A percentile compares a stretch with the other conserved stretches of the same genome.
These are phyloP conservation scores for Hyphopichia homilentoma DNA, from an alignment of 805 yeast genomes.

Conservation along the genomic window DNA sequence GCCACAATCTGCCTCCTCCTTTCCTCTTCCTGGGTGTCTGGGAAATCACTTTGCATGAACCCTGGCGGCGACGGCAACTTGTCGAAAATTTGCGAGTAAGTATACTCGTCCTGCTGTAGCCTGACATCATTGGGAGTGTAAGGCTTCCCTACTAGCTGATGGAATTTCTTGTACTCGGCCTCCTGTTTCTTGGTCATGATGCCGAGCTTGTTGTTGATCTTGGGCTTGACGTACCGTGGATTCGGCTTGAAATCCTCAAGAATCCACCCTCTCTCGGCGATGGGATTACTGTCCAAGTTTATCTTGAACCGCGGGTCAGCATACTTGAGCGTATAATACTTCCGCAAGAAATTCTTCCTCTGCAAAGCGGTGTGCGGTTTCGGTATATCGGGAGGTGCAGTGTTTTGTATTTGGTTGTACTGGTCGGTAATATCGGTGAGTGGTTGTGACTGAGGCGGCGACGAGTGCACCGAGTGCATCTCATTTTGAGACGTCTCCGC, in stretches of 20 bases:
- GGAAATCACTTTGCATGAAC: constrained; percentile 36
- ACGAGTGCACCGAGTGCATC: constrained; percentile 7
- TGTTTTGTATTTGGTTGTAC: neutral
- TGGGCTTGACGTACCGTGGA: constrained; percentile 16
- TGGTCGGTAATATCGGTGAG: constrained; percentile 1
- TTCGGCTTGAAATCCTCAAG: constrained; percentile 34
- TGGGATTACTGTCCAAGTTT: constrained; percentile 28
- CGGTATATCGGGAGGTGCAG: too few species aligned
- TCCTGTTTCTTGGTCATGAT: constrained; percentile 19
- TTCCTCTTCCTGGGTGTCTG: constrained; percentile 27
- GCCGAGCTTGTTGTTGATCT: constrained; percentile 10
- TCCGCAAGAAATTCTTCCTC: constrained; percentile 24
- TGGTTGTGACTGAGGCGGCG: constrained; percentile 2
- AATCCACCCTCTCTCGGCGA: constrained; percentile 33
- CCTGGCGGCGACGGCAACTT: constrained; percentile 39
- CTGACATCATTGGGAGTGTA: constrained; percentile 1
- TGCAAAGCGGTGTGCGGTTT: constrained; percentile 26
- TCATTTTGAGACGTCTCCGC: neutral
- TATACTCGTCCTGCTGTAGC: constrained; percentile 15
- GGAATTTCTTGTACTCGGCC: constrained; percentile 11
- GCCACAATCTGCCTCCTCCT: constrained; percentile 16
- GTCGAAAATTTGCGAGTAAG: constrained; percentile 29
- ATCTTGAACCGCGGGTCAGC: constrained; percentile 17
- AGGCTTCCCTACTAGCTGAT: constrained; percentile 3
- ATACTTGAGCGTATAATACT: constrained; percentile 20